A percentile compares a stretch with the other conserved stretches of the same genome.
Evolutionary conservation across 352 stramenopile species (phyloP).

Genomic region (Phytophthora pini): DNA sequence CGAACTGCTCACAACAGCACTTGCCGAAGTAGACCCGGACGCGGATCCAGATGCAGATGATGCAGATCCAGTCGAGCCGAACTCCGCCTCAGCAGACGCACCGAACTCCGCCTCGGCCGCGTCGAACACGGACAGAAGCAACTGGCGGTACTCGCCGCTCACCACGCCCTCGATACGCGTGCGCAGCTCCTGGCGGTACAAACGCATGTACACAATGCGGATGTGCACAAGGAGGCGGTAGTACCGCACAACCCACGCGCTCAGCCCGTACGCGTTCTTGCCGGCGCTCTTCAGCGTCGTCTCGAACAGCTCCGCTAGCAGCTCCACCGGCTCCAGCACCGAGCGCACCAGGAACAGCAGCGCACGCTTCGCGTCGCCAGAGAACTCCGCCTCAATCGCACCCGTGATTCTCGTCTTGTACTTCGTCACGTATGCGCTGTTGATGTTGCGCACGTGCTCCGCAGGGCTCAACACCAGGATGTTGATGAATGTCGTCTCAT

Average conservation of each 20-base stretch:
- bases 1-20: conserved; percentile 11
- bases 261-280: conserved; percentile 8
- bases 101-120: conserved; percentile 26
- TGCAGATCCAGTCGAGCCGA: background rate
- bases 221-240: conserved; percentile 15
- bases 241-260: too few species aligned
- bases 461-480: too few species aligned
- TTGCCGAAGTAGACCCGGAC: background rate
- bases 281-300: conserved; percentile 47
- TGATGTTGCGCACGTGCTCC: too few species aligned
- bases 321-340: conserved; percentile 34
- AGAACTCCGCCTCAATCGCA: conserved; percentile 63
- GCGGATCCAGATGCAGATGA: background rate
- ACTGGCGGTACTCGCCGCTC: conserved; percentile 35
- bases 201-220: conserved; percentile 52
- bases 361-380: conserved; percentile 42
- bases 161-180: conserved; percentile 24
- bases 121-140: conserved; percentile 31
- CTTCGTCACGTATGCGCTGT: too few species aligned
- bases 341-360: conserved; percentile 46
- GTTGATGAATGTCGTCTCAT: too few species aligned
- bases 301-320: conserved; percentile 21
- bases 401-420: background rate
- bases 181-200: conserved; percentile 54
- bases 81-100: conserved; percentile 8